phyloP scores from a whole-genome alignment of 2,329 filamentous ascomycete genomes.

The Pyrenochaeta sp. region DNA sequence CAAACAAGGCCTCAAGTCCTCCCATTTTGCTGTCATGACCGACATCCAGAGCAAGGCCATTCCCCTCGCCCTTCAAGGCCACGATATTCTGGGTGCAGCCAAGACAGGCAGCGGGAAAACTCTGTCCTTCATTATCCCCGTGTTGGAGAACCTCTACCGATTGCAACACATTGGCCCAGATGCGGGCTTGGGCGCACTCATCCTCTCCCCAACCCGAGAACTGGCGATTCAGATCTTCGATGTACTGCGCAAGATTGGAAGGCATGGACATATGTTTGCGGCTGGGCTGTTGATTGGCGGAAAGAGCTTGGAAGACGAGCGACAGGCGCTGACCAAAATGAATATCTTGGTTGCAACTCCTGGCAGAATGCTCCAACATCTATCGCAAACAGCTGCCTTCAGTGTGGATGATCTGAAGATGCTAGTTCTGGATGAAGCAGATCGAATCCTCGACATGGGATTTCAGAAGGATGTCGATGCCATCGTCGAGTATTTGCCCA shows the following conservation, averaged over 20 bases:
- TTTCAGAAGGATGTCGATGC: conserved; percentile 92
- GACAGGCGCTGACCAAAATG: conserved; percentile 85
- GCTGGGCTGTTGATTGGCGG: conserved; percentile 94
- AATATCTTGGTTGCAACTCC: conserved; percentile 97
- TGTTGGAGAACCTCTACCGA: conserved; percentile 91
- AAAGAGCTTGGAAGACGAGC: conserved; percentile 86
- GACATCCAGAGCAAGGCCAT: conserved; percentile 93
- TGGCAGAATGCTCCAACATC: conserved; percentile 91
- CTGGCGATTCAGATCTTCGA: conserved; percentile 97
- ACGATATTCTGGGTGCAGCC: conserved; percentile 90
- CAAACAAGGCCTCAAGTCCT: conserved; percentile 77
- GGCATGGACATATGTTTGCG: conserved; percentile 83
- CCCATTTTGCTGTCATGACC: conserved; percentile 88
- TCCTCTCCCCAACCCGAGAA: conserved; percentile 93
- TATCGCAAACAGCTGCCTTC: conserved; percentile 91
- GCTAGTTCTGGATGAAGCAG: conserved; percentile 92
- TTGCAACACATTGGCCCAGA: conserved; percentile 89
- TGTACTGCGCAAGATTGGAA: conserved; percentile 86
- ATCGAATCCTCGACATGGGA: conserved; percentile 97
- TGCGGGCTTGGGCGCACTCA: conserved; percentile 83
- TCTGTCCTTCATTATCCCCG: conserved; percentile 87
- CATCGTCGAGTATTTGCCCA: conserved; percentile 88
- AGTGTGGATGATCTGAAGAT: conserved; percentile 92
- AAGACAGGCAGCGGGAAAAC: conserved; percentile 98
- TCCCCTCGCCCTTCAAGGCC: conserved; percentile 81